phyloP scores from a whole-genome alignment of 441 rosid species.

The Gossypium schwendimanii region DNA sequence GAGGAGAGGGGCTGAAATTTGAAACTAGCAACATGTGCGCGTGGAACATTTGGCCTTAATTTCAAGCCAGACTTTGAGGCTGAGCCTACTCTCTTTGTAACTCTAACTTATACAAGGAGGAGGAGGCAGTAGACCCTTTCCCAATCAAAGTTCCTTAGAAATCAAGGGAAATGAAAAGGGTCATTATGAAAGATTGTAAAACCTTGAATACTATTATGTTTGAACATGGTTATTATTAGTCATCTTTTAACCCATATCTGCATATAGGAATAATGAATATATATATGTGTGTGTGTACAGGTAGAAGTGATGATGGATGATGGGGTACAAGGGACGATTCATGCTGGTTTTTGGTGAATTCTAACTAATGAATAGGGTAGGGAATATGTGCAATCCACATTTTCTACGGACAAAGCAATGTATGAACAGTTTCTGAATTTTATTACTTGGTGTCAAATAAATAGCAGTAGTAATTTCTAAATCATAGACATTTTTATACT shows the following conservation, averaged over 20 bases:
- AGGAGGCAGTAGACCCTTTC: conserved; percentile 25
- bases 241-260: neutral
- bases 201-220: conserved; percentile 30
- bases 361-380: conserved; percentile 28
- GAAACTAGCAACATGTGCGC: conserved; percentile 12
- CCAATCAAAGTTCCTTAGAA: conserved; percentile 50
- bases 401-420: conserved; percentile 40
- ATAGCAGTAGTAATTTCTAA: neutral
- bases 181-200: conserved; percentile 35
- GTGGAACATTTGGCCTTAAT: neutral
- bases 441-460: neutral
- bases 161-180: conserved; percentile 34
- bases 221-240: conserved; percentile 31
- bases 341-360: conserved; percentile 27
- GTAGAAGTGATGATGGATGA: conserved; percentile 6
- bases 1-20: neutral
- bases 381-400: conserved; percentile 37
- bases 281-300: neutral
- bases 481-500: no score
- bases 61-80: conserved; percentile 25
- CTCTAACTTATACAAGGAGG: conserved; percentile 21
- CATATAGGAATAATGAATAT: neutral
- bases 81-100: conserved; percentile 23
- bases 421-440: neutral
- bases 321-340: conserved; percentile 21